Evolutionary conservation across 2,329 filamentous ascomycete genomes (phyloP).

Genomic region (Saccharata proteae): DNA sequence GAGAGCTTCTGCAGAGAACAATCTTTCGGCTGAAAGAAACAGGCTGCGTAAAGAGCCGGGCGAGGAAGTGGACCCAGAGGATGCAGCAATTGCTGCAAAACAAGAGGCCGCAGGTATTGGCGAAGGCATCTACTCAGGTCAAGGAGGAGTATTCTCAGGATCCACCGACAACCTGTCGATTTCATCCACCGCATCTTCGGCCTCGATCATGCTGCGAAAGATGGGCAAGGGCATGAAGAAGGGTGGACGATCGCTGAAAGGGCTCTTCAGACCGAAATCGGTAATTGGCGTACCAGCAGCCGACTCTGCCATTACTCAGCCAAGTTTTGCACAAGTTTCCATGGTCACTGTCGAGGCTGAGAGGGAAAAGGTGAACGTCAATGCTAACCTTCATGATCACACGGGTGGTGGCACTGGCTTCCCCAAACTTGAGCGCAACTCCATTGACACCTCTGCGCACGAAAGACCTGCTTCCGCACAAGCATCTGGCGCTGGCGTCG

Average conservation of each 20-base stretch:
- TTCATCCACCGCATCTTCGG: conserved; percentile 78
- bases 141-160: conserved; percentile 76
- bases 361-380: conserved; percentile 69
- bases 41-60: conserved; percentile 49
- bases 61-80: conserved; percentile 44
- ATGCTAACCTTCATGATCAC: conserved; percentile 54
- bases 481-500: conserved; percentile 42
- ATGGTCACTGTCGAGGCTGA: conserved; percentile 96
- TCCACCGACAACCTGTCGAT: conserved; percentile 94
- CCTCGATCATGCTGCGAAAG: conserved; percentile 90
- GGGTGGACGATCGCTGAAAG: conserved; percentile 77
- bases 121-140: conserved; percentile 82
- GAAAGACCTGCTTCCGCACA: conserved; percentile 34
- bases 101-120: conserved; percentile 90
- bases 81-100: conserved; percentile 78
- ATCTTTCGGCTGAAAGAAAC: conserved; percentile 34
- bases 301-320: conserved; percentile 52
- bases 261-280: conserved; percentile 90
- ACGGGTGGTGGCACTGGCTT: conserved; percentile 65
- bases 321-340: conserved; percentile 73
- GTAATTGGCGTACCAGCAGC: conserved; percentile 64
- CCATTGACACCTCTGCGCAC: conserved; percentile 44
- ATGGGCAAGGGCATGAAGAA: conserved; percentile 99
- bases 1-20: conserved; percentile 57
- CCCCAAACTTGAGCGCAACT: conserved; percentile 73